phyloP scores from a whole-genome alignment of 2,329 filamentous ascomycete genomes.

The Pyricularia sp. region DNA sequence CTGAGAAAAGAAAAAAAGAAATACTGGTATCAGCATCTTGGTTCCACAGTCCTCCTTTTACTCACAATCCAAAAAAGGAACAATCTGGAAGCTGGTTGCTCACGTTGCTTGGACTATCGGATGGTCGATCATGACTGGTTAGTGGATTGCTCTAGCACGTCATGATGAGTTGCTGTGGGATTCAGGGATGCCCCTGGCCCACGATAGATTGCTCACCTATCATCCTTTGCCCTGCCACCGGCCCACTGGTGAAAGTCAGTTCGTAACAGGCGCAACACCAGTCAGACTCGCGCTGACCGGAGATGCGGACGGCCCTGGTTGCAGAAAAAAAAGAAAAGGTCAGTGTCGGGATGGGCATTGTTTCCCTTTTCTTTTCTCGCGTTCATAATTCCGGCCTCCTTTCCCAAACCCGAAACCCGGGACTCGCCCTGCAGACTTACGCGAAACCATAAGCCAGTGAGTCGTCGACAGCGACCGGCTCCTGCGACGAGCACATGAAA shows the following conservation, averaged over 20 bases:
- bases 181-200: neutral
- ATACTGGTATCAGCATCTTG: neutral
- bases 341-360: neutral
- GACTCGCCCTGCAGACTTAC: neutral
- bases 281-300: slow-evolving; percentile 27
- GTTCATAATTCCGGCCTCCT: neutral
- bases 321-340: neutral
- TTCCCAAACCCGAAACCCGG: neutral
- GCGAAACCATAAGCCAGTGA: slow-evolving; percentile 44
- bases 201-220: slow-evolving; percentile 18
- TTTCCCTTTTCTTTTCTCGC: too few species aligned
- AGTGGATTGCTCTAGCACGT: neutral
- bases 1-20: too few species aligned
- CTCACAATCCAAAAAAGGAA: neutral
- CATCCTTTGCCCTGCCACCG: slow-evolving; percentile 47
- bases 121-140: neutral
- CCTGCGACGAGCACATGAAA: slow-evolving; percentile 43
- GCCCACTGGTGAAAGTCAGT: slow-evolving; percentile 47
- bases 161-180: neutral
- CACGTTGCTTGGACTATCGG: neutral
- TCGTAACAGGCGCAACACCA: slow-evolving; percentile 51
- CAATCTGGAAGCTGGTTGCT: neutral
- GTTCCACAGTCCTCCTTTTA: neutral
- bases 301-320: slow-evolving; percentile 31
- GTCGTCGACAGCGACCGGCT: slow-evolving; percentile 40